Conservation (phyloP, 257 asterid species). For the Solanum tarapatanum region DNA sequence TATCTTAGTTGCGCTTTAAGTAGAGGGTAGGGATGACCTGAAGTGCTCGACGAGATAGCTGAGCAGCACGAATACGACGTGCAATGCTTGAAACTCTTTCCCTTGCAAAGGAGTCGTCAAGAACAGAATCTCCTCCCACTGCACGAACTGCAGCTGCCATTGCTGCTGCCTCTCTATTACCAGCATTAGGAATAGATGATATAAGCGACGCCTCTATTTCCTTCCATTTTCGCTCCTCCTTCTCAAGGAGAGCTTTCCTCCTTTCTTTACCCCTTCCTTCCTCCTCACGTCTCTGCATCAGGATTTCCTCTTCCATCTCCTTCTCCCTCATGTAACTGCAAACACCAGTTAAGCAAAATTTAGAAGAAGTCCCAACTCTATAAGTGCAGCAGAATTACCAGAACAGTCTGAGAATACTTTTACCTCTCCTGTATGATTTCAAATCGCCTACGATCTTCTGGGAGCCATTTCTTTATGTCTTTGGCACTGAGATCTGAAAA, state of each 20-base stretch:
- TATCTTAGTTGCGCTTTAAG: background rate
- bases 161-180: constrained; percentile 97
- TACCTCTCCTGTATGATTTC: constrained; percentile 98
- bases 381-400: background rate
- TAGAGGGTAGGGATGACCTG: constrained; percentile 37
- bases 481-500: constrained; percentile 94
- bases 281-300: constrained; percentile 98
- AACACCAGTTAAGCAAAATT: constrained; percentile 11
- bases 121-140: constrained; percentile 96
- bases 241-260: constrained; percentile 90
- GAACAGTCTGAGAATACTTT: background rate
- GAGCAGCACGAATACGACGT: constrained; percentile 83
- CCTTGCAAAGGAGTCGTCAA: constrained; percentile 92
- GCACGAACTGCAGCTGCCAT: constrained; percentile 99
- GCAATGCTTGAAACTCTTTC: constrained; percentile 96
- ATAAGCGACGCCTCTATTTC: constrained; percentile 96
- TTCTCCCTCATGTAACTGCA: constrained; percentile 91
- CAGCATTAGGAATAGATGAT: constrained; percentile 94
- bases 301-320: constrained; percentile 97
- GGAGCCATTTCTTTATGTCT: constrained; percentile 95
- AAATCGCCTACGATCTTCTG: constrained; percentile 94
- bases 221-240: constrained; percentile 99
- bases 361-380: background rate
- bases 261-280: constrained; percentile 98
- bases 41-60: constrained; percentile 85